A percentile compares a stretch with the other conserved stretches of the same genome.
Conservation (phyloP, 2,329 filamentous ascomycete species). For the Colletotrichum echinochloae region DNA sequence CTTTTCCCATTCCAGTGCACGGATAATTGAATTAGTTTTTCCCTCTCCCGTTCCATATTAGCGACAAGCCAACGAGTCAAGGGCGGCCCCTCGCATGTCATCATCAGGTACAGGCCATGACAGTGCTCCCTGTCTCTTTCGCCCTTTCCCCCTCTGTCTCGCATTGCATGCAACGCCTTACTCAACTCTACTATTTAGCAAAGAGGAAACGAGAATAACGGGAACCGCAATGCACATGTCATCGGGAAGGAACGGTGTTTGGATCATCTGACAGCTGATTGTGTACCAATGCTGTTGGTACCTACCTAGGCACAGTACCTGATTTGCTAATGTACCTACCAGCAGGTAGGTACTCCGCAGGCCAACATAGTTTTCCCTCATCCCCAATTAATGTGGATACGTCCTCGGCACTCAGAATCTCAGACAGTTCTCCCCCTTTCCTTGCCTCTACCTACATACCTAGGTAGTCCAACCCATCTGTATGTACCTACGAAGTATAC, state of each 20-base stretch:
- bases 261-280: not conserved
- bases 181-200: not conserved
- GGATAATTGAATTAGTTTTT: not conserved
- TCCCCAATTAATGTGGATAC: not conserved
- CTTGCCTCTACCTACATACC: too few relatives aligned
- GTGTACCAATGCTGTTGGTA: not conserved
- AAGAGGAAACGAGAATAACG: not conserved
- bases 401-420: conserved; percentile 11
- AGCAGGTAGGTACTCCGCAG: too few relatives aligned
- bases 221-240: not conserved
- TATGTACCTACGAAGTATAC: not conserved
- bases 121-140: not conserved
- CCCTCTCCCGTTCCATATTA: not conserved
- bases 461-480: not conserved
- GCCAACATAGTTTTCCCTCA: not conserved
- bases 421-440: not conserved
- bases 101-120: not conserved
- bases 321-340: too few relatives aligned
- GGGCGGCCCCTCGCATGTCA: conserved; percentile 20
- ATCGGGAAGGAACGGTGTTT: not conserved
- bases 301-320: not conserved
- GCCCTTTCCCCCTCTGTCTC: not conserved
- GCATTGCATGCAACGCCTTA: not conserved
- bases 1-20: not conserved
- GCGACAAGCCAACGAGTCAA: not conserved